Evolutionary conservation across 306 rosid genomes (phyloP).

Genomic region (Prunus salicina): DNA sequence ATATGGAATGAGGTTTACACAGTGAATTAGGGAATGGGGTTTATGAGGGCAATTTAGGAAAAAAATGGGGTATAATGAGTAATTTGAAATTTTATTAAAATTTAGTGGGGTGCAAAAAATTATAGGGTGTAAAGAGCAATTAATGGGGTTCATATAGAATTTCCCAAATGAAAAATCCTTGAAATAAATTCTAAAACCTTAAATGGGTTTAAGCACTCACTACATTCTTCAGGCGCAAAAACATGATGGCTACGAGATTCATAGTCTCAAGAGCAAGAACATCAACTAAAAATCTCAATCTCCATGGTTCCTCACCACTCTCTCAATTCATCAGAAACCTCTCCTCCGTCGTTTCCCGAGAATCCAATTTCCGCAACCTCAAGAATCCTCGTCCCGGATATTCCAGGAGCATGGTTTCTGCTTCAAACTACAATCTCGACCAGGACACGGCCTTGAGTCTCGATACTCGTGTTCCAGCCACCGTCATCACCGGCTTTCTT

Average conservation of each 20-base stretch:
- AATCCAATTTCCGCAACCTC: not conserved
- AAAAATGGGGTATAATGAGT: no score
- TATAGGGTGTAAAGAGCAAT: no score
- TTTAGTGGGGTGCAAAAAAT: no score
- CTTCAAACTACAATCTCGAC: conserved; percentile 24
- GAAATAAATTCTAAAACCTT: conserved; percentile 11
- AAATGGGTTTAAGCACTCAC: not conserved
- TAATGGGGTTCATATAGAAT: no score
- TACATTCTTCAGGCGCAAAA: not conserved
- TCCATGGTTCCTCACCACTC: conserved; percentile 5
- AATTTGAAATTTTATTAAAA: no score
- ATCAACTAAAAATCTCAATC: conserved; percentile 29
- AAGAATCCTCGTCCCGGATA: conserved; percentile 15
- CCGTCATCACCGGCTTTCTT: conserved; percentile 84
- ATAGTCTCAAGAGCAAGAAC: conserved; percentile 30
- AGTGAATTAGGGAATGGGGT: no score
- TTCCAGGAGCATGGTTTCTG: conserved; percentile 39
- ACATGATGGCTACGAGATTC: conserved; percentile 37
- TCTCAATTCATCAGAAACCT: conserved; percentile 28
- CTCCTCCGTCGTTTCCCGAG: conserved; percentile 23
- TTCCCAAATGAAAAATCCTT: no score
- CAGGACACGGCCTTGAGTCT: conserved; percentile 24
- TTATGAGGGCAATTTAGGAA: no score
- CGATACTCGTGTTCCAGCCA: conserved; percentile 80
- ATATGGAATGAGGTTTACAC: no score